These are phyloP conservation scores for Ganoderma lucidum DNA, from an alignment of 1,284 basidiomycete species.

Conservation along the genomic window DNA sequence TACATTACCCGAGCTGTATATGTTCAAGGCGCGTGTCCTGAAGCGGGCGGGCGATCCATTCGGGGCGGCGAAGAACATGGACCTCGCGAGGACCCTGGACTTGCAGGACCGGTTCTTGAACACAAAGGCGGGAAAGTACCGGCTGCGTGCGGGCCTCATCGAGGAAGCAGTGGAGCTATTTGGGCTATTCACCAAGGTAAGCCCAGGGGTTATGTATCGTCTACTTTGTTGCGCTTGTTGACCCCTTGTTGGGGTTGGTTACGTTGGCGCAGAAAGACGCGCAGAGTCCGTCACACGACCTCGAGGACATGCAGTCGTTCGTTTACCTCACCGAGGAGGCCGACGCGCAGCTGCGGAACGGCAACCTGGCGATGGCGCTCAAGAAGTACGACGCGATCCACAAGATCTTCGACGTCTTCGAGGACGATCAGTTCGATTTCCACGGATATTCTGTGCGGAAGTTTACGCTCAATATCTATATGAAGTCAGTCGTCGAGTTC, in stretches of 20 bases:
- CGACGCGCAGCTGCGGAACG: slow-evolving; percentile 70
- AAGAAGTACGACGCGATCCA: slow-evolving; percentile 87
- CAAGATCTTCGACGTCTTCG: slow-evolving; percentile 87
- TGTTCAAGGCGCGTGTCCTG: slow-evolving; percentile 84
- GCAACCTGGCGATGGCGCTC: slow-evolving; percentile 82
- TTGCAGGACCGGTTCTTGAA: slow-evolving; percentile 97
- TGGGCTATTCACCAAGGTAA: slow-evolving; percentile 89
- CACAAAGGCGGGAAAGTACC: slow-evolving; percentile 94
- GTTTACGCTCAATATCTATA: slow-evolving; percentile 87
- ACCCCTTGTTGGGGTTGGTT: not conserved
- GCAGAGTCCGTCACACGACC: slow-evolving; percentile 76
- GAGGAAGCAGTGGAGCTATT: slow-evolving; percentile 79
- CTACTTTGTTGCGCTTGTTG: not conserved
- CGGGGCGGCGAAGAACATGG: slow-evolving; percentile 81
- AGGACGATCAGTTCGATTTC: slow-evolving; percentile 99
- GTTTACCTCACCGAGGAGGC: slow-evolving; percentile 91
- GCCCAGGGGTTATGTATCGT: slow-evolving; percentile 25
- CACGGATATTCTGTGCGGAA: slow-evolving; percentile 95
- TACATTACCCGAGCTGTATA: slow-evolving; percentile 91
- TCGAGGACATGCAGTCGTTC: slow-evolving; percentile 97
- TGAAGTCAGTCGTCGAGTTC: slow-evolving; percentile 60
- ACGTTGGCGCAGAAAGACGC: slow-evolving; percentile 77
- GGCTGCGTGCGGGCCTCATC: slow-evolving; percentile 81
- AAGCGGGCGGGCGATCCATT: slow-evolving; percentile 88
- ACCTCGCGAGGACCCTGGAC: slow-evolving; percentile 88